Percentiles rank a stretch among this genome's conserved stretches.
Evolutionary conservation across 2,329 filamentous ascomycete genomes (phyloP).

Genomic region (Fusarium azukiicola): DNA sequence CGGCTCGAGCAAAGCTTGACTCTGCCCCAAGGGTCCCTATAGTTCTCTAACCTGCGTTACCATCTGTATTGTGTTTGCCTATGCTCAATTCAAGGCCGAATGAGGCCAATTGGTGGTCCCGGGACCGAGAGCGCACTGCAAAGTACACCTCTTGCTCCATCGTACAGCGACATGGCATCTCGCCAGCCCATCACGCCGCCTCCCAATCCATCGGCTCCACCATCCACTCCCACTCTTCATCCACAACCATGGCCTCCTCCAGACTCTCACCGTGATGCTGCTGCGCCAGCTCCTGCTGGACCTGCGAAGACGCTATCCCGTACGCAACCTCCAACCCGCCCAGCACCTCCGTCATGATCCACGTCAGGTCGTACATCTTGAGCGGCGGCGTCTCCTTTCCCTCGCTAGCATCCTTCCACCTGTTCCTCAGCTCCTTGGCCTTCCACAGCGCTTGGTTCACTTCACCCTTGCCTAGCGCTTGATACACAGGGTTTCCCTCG

Average conservation of each 20-base stretch:
- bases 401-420: constrained; percentile 85
- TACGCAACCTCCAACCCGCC: constrained; percentile 80
- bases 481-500: constrained; percentile 76
- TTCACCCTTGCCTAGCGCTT: constrained; percentile 74
- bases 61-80: too few relatives aligned
- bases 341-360: constrained; percentile 79
- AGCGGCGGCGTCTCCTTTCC: constrained; percentile 65
- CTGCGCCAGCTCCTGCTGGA: constrained; percentile 67
- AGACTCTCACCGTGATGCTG: constrained; percentile 54
- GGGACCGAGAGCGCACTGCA: too few relatives aligned
- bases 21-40: too few relatives aligned
- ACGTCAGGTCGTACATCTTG: constrained; percentile 80
- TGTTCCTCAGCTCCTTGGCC: constrained; percentile 86
- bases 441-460: constrained; percentile 79
- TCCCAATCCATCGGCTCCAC: constrained; percentile 66
- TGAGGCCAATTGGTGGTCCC: too few relatives aligned
- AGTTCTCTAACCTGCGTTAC: too few relatives aligned
- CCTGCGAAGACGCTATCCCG: constrained; percentile 70
- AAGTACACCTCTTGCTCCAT: neutral
- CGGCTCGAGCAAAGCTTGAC: too few relatives aligned
- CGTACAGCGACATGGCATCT: neutral
- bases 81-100: too few relatives aligned
- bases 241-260: constrained; percentile 43
- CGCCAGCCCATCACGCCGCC: constrained; percentile 40
- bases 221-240: constrained; percentile 65